These are phyloP conservation scores for Neurospora sp. DNA, from an alignment of 495 filamentous ascomycete genomes.

Conservation along the genomic window DNA sequence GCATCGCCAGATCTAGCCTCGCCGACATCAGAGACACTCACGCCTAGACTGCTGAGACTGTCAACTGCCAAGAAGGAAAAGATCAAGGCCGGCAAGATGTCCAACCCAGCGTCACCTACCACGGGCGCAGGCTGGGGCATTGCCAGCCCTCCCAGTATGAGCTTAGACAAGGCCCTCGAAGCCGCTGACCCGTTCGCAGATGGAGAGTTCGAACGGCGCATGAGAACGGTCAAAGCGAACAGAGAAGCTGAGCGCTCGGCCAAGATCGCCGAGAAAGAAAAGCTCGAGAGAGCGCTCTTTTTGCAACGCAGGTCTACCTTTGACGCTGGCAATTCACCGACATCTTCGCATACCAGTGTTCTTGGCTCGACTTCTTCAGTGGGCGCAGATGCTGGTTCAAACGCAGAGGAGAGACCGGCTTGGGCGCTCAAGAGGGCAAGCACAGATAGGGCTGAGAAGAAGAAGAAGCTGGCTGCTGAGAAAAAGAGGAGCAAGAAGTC, in stretches of 20 bases:
- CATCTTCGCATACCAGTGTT: not conserved
- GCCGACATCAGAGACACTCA: not conserved
- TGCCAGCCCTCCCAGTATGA: slow-evolving; percentile 9
- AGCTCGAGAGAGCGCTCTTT: not conserved
- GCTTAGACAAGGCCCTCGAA: not conserved
- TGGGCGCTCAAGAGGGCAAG: not conserved
- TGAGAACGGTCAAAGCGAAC: not conserved
- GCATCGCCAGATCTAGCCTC: not conserved
- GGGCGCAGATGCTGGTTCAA: not conserved
- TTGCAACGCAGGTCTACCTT: not conserved
- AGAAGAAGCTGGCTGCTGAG: not conserved
- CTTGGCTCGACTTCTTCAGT: not conserved
- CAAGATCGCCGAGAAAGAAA: not conserved
- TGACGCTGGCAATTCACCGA: not conserved
- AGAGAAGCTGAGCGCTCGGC: not conserved
- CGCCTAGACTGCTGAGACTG: not conserved
- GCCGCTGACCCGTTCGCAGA: not conserved
- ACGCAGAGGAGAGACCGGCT: not conserved
- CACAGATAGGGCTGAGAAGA: not conserved
- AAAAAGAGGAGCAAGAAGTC: not conserved
- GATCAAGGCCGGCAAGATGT: slow-evolving; percentile 21
- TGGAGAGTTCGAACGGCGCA: not conserved
- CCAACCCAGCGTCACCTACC: not conserved
- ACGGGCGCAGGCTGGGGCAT: not conserved
- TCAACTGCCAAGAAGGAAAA: slow-evolving; percentile 18